phyloP scores from a whole-genome alignment of 164 flowering plant genomes.

The Litsea cubeba region DNA sequence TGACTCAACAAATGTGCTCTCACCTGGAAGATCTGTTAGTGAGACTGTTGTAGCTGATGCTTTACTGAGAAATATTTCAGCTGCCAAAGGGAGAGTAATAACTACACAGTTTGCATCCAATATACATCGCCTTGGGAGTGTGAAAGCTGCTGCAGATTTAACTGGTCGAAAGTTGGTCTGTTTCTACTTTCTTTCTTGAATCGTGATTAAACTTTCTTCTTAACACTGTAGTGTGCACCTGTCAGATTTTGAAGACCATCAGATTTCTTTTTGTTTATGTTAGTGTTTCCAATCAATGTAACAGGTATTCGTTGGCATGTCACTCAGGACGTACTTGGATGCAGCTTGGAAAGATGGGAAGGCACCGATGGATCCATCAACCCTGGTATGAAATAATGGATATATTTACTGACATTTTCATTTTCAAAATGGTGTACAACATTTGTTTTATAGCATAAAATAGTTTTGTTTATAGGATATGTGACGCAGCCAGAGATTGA shows the following conservation, averaged over 20 bases:
- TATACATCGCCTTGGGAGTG: constrained; percentile 95
- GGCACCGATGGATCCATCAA: constrained; percentile 96
- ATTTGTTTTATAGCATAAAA: not conserved
- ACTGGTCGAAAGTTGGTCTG: constrained; percentile 95
- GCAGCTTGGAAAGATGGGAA: constrained; percentile 99
- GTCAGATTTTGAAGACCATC: constrained; percentile 5
- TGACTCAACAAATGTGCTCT: constrained; percentile 91
- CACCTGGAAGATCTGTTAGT: constrained; percentile 94
- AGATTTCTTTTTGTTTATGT: not conserved
- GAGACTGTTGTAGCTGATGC: constrained; percentile 84
- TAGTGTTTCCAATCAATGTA: constrained; percentile 10
- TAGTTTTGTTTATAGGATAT: not conserved
- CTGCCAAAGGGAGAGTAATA: constrained; percentile 86
- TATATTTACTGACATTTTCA: not conserved
- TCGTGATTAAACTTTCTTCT: not conserved
- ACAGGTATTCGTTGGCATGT: constrained; percentile 98
- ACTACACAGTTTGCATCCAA: constrained; percentile 99
- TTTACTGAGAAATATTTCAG: constrained; percentile 67
- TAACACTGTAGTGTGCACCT: not conserved
- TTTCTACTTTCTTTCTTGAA: not conserved
- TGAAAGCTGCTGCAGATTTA: constrained; percentile 96
- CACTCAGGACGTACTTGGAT: constrained; percentile 90
- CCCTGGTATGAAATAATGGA: constrained; percentile 50
- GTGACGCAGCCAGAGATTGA: no score
- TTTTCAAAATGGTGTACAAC: not conserved